Percentiles rank a stretch among this genome's conserved stretches.
These are phyloP conservation scores for Oryza longistaminata DNA, from an alignment of 176 grass and related monocot species.

Conservation along the genomic window DNA sequence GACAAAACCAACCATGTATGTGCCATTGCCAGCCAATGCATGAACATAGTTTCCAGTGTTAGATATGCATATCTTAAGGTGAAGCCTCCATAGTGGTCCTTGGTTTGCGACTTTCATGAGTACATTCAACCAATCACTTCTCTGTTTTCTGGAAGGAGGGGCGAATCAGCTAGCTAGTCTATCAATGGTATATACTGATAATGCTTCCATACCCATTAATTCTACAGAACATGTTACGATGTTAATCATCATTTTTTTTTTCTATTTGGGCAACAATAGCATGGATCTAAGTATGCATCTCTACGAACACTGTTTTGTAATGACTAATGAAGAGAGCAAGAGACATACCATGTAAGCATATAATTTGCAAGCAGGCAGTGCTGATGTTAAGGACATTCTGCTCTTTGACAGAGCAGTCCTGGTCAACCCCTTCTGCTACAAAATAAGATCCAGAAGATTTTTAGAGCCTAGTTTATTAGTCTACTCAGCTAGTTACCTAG, in stretches of 20 bases:
- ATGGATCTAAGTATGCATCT: not conserved
- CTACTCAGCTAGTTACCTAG: constrained; percentile 9
- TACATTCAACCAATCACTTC: constrained; percentile 47
- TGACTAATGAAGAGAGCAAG: not conserved
- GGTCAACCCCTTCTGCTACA: constrained; percentile 43
- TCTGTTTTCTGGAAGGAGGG: constrained; percentile 28
- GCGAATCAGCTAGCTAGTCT: not conserved
- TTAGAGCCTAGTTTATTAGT: constrained; percentile 23
- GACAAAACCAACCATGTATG: constrained; percentile 36
- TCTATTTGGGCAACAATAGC: constrained; percentile 9
- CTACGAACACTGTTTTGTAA: constrained; percentile 5
- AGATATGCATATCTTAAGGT: constrained; percentile 48
- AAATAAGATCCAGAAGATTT: constrained; percentile 34
- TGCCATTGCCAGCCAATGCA: constrained; percentile 42
- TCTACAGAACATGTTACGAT: not conserved
- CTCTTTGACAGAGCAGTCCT: constrained; percentile 30
- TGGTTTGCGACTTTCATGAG: constrained; percentile 8
- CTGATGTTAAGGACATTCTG: constrained; percentile 15
- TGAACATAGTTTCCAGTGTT: constrained; percentile 62
- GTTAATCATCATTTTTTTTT: not conserved
- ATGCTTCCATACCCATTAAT: constrained; percentile 26
- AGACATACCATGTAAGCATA: constrained; percentile 19
- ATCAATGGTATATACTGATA: constrained; percentile 7
- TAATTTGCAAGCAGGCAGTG: constrained; percentile 13
- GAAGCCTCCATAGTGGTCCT: constrained; percentile 41